These are phyloP conservation scores for Chrysoporthe cubensis DNA, from an alignment of 2,329 filamentous ascomycete species.

Conservation along the genomic window DNA sequence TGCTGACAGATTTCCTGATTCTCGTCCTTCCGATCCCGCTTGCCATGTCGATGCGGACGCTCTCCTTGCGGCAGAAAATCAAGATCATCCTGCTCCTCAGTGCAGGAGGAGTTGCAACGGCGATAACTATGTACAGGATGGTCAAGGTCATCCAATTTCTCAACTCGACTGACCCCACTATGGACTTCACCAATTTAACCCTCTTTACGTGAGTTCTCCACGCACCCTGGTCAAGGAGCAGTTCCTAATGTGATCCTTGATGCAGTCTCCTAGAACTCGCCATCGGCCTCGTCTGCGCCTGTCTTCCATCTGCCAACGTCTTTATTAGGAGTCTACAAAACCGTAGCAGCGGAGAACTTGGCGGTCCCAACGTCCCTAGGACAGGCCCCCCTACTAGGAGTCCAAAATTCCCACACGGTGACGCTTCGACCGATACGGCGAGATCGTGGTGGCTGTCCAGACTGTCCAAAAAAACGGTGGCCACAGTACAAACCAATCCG, in stretches of 20 bases:
- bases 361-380: neutral
- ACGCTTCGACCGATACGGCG: neutral
- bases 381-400: neutral
- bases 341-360: neutral
- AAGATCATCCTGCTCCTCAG: conserved; percentile 39
- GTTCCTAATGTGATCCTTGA: neutral
- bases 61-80: conserved; percentile 36
- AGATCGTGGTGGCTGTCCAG: neutral
- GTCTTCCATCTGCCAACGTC: conserved; percentile 34
- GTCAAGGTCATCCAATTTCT: conserved; percentile 33
- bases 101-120: conserved; percentile 35
- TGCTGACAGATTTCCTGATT: conserved; percentile 40
- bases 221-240: neutral
- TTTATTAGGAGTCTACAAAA: neutral
- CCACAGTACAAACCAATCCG: neutral
- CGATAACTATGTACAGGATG: conserved; percentile 36
- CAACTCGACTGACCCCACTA: conserved; percentile 32
- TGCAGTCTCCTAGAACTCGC: conserved; percentile 32
- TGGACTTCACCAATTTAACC: conserved; percentile 32
- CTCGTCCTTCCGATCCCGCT: conserved; percentile 40
- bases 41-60: conserved; percentile 36
- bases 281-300: conserved; percentile 37
- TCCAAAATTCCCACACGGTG: no score
- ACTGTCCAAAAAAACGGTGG: neutral
- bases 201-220: conserved; percentile 8